Conservation (phyloP, 1,284 basidiomycete genomes). For the Rhodotorula sp. region DNA sequence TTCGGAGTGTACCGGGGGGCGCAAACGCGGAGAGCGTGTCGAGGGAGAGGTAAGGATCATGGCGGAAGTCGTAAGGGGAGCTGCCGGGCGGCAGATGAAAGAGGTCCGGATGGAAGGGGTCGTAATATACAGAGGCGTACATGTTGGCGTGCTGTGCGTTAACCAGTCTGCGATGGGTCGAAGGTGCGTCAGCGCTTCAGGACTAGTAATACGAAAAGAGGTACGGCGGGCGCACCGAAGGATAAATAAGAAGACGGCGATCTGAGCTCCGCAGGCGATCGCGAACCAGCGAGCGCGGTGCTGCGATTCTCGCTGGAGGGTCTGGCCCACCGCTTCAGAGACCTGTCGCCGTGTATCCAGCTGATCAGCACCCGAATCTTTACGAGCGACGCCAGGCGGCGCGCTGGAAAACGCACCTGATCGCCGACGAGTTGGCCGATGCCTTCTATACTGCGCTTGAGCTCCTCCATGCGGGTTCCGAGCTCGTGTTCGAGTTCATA, state of each 20-base stretch:
- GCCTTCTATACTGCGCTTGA: slow-evolving; percentile 32
- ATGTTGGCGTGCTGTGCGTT: slow-evolving; percentile 26
- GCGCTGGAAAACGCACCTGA: slow-evolving; percentile 21
- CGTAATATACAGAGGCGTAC: slow-evolving; percentile 36
- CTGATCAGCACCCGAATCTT: background rate
- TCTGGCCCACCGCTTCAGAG: slow-evolving; percentile 26
- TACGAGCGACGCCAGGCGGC: background rate
- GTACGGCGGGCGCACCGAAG: slow-evolving; percentile 14
- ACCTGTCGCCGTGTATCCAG: slow-evolving; percentile 15
- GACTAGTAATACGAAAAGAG: too few species aligned
- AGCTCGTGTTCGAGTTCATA: slow-evolving; percentile 34
- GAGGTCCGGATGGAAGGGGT: slow-evolving; percentile 42
- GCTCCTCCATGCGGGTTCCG: slow-evolving; percentile 32
- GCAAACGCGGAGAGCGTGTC: slow-evolving; percentile 24
- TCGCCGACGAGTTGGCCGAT: slow-evolving; percentile 32
- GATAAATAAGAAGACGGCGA: slow-evolving; percentile 32
- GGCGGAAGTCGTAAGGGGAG: background rate
- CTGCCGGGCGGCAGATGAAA: slow-evolving; percentile 12
- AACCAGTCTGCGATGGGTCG: slow-evolving; percentile 13
- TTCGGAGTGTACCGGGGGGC: background rate
- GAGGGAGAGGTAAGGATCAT: slow-evolving; percentile 9
- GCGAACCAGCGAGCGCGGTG: slow-evolving; percentile 31
- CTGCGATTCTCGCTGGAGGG: slow-evolving; percentile 23
- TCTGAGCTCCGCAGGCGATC: slow-evolving; percentile 27
- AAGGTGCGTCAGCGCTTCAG: background rate